Evolutionary conservation across 2,329 filamentous ascomycete species (phyloP), one percentile per base, ranked within the genome.

Genomic region (Cladorrhinum sp.): DNA sequence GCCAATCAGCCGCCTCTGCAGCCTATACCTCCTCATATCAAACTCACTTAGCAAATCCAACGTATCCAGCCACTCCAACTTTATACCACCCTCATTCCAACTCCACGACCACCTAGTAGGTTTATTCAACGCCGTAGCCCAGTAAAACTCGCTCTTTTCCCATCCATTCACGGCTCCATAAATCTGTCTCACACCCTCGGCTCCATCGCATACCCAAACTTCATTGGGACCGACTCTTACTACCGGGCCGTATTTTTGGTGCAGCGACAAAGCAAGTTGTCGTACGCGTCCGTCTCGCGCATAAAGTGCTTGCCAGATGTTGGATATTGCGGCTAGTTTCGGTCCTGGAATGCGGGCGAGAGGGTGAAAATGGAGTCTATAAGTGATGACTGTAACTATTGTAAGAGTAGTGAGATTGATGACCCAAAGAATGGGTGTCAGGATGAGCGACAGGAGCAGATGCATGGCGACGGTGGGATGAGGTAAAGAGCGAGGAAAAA

Each of bases 211-310:
- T 26, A 83, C 79, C 78, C 81, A 84, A 5, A 85, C 74, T 66
- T 84, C 82, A 33, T 82, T 76, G 0, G 82, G 82, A 0, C 79
- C 79, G 7, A 85, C 76, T 0, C 82, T 75, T n/a, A 85, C 82
- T 2, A 76, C 71, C 0, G 79, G 75, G 0, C 82, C 82, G 61
- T 84, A 83, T 10, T 61, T 68, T 0, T 65, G 61, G 58, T 84
- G 82, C n/a, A 84, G 63, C 0, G 70, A 73, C 66, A 72, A 75
- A 1, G 76, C 79, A 2, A 84, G 56, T 7, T 70, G 65, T 3
- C 73, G 71, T 67, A 79, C 74, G 1, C 70, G 72, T 0, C 82
- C 82, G 36, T 77, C 73, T 8, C 77, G 73, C 2, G 76, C 76
- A 2, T 82, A 75, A 10, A 73, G 73, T 0, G 77, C 81, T 42